A percentile compares a stretch with the other conserved stretches of the same genome.
phyloP scores from a whole-genome alignment of 2,329 filamentous ascomycete genomes.

The Penicillium carneum region DNA sequence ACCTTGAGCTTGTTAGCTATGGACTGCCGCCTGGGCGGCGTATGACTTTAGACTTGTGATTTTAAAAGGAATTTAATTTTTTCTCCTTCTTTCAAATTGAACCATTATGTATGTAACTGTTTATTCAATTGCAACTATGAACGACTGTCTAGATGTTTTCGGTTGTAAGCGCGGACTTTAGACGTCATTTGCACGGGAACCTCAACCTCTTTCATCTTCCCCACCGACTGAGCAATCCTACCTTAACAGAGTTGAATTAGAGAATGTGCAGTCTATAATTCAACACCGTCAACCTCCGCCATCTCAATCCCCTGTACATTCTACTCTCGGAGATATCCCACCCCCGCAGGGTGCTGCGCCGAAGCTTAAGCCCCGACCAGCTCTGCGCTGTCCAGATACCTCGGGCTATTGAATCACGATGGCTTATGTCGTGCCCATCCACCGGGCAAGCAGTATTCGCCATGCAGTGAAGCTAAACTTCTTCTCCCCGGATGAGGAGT shows the following conservation, averaged over 20 bases:
- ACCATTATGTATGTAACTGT: not conserved
- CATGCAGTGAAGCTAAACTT: conserved; percentile 85
- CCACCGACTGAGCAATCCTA: conserved; percentile 2
- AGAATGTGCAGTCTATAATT: conserved; percentile 8
- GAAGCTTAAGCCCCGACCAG: conserved; percentile 21
- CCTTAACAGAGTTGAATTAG: not conserved
- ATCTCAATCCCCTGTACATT: not conserved
- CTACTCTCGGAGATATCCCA: not conserved
- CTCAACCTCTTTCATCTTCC: conserved; percentile 1
- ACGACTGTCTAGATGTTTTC: conserved; percentile 19
- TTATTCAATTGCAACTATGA: not conserved
- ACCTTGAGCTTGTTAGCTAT: conserved; percentile 6
- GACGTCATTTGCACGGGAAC: conserved; percentile 17
- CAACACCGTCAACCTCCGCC: not conserved
- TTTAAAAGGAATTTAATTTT: conserved; percentile 21
- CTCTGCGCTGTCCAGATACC: conserved; percentile 18
- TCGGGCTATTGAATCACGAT: conserved; percentile 58
- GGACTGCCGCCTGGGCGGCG: not conserved
- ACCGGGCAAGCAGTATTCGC: conserved; percentile 87
- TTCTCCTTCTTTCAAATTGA: not conserved
- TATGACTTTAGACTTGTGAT: conserved; percentile 26
- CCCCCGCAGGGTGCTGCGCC: conserved; percentile 17
- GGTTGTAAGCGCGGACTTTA: conserved; percentile 27
- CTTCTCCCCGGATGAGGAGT: conserved; percentile 75
- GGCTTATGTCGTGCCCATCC: conserved; percentile 94